Evolutionary conservation across 805 yeast genomes (phyloP), one percentile per base, ranked within the genome.

Genomic region (Pichia phayaonensis): DNA sequence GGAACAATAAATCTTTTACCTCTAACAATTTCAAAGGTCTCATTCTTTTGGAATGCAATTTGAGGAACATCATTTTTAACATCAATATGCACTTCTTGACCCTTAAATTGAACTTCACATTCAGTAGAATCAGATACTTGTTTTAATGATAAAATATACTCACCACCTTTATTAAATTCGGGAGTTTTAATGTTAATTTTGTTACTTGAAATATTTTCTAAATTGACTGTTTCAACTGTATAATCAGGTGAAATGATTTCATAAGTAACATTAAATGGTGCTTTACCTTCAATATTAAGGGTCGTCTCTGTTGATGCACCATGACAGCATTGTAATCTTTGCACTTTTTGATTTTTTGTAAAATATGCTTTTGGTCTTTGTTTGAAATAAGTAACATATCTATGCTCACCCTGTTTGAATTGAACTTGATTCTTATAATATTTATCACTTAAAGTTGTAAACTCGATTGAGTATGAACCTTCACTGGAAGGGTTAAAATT

Each of bases 381-480:
- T 59, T 83, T 80, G 77, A 86, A 84, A 44, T 84, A 79, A 0
- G 90, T 85, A 56, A 74, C 75, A 61, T 82, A 86, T 1, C 84
- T 74, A 59, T 75, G 79, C 29, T 75, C 73, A 1, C 63, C 56
- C 36, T 66, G 65, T 5, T 69, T 67, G 45, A 62, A 66, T 15
- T 40, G 55, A 6, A 64, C 61, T 44, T 59, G 56, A 26, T 63
- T 59, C 43, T 58, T 60, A 61, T 86, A 81, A 47, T 86, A 74
- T 52, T 78, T 76, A 60, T 89, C 96, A 38, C 77, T 75, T 26
- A 90, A 62, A 13, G 75, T 69, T 36, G 77, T 71, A 66, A 94
- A 87, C 27, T 79, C 81, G 49, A 92, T 83, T 29, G 81, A 81
- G 63, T 86, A 94, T 27, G 77, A 77, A 1, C 99, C 99, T 57